Conservation (phyloP, 2,329 filamentous ascomycete genomes). For the Neopestalotiopsis sp. region DNA sequence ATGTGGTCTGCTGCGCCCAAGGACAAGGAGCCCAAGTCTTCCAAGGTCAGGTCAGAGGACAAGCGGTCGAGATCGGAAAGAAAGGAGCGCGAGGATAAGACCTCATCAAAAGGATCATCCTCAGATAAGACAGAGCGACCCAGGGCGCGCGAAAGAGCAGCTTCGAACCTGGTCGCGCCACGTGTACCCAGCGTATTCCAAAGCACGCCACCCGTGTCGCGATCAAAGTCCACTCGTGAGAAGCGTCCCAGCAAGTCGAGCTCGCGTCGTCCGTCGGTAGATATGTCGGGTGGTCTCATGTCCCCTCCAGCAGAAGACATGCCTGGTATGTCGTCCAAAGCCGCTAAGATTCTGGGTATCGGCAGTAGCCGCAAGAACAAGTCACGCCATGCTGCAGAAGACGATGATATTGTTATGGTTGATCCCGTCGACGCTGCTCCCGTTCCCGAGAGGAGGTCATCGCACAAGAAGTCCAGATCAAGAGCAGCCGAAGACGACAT, state of each 20-base stretch:
- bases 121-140: slow-evolving; percentile 70
- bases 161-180: slow-evolving; percentile 50
- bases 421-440: slow-evolving; percentile 44
- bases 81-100: slow-evolving; percentile 68
- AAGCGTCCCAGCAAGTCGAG: slow-evolving; percentile 63
- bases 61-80: slow-evolving; percentile 50
- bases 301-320: slow-evolving; percentile 76
- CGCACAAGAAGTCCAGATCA: slow-evolving; percentile 50
- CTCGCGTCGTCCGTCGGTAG: slow-evolving; percentile 72
- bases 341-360: slow-evolving; percentile 75
- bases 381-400: slow-evolving; percentile 42
- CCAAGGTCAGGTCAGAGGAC: slow-evolving; percentile 70
- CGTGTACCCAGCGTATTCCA: slow-evolving; percentile 71
- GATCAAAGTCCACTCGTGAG: slow-evolving; percentile 72
- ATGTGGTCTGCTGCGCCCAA: slow-evolving; percentile 68
- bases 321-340: slow-evolving; percentile 72
- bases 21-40: slow-evolving; percentile 60
- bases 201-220: slow-evolving; percentile 68
- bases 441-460: slow-evolving; percentile 52
- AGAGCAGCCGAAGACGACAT: slow-evolving; percentile 64
- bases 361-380: slow-evolving; percentile 55
- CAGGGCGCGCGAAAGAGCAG: slow-evolving; percentile 24
- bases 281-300: slow-evolving; percentile 66
- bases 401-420: slow-evolving; percentile 58
- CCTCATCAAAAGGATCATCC: slow-evolving; percentile 69